Base-by-base conservation (phyloP, 805 yeast genomes). In the Kuraishia borneana region DNA sequence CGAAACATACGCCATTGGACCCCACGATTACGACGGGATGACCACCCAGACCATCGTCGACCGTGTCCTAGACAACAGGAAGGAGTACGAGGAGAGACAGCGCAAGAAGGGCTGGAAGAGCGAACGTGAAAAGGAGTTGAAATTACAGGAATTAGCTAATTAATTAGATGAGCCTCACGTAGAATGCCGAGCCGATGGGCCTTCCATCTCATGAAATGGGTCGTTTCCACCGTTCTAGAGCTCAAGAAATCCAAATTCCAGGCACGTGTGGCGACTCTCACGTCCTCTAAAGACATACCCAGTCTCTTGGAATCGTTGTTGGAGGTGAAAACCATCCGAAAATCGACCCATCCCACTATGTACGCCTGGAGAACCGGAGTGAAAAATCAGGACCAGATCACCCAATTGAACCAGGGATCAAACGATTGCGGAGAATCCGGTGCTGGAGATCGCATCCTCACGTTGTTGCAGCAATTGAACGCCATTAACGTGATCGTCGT, bases 61-160 rank as follows among this genome's bases (percentile, higher is more conserved):
- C 34, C 68, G 98, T 18, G 94, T 92, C 5, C 59, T 80, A 46
- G 57, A 63, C 26, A 74, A 83, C 50, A 67, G 80, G 41, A 72
- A 68, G 17, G 68, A 75, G 14, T 92, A 83, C 51, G 85, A 83
- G 49, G 89, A 80, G 46, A 76, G 98, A 50, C 97, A 92, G 58
- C 65, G 72, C 36, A 75, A 76, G 40, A 89, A 92, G 59, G 94
- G 95, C 3, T 76, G 85, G 73, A 83, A 84, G 58, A 61, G 76
- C 16, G 78, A 69, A 43, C 47, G 55, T 33, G 82, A 74, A 45
- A 44, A 46, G 41, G 43, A 46, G 18, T 42, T 62, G 36, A 48
- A 51, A 35, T 34, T 27, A 14, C 37, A 36, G 22, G 57, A 51
- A 41, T 39, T 32, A 22, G 20, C 7, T 16, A 10, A 7, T 8